Base-by-base conservation (phyloP, 192 early-diverging fungal species). In the Gigaspora rosea region DNA sequence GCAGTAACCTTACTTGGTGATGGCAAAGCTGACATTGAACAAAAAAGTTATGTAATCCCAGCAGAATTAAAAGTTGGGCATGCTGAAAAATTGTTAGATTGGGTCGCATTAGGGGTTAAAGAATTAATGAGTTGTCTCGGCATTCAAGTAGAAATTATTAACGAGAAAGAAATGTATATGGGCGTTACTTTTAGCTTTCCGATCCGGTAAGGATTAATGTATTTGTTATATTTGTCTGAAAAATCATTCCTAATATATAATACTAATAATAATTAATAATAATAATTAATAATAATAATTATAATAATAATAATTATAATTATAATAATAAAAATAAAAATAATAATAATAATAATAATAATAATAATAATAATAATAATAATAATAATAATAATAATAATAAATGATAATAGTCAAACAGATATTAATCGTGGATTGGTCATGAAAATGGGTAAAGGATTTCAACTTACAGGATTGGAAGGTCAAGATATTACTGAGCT, bases 161-260 rank as follows among this genome's bases (percentile, higher is more conserved):
- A 80, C 46, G 81, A 85, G 7, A 81, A 85, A 74, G 82, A 85
- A 58, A 80, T 91, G 57, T 84, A 88, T 76, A 80, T 90, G 65
- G 95, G 95, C 69, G 93, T 95, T 50, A 94, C 92, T n/a, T 96
- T 93, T 80, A 91, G 90, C 67, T 95, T 95, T 81, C 93, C 94
- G 52, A 85, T 95, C 67, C 82, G 88, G 86, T 94, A 94, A 89
- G 88, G 76, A 27, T 27, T 27, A 27, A 27, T 22, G 10, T 41
- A 16, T 27, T 16, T 49, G 27, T 48, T 49, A 67, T 18, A 15
- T 18, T 61, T 68, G 35, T 41, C 41, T 41, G 41, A 41, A 41
- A 41, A 41, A 41, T 6, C 1, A 27, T 27, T 27, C 27, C 27
- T 15, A 33, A 18, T 76, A 16, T 54, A 51, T 73, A 54, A 47